Conservation (phyloP, 345 rosid genomes). For the Microthlaspi erraticum region DNA sequence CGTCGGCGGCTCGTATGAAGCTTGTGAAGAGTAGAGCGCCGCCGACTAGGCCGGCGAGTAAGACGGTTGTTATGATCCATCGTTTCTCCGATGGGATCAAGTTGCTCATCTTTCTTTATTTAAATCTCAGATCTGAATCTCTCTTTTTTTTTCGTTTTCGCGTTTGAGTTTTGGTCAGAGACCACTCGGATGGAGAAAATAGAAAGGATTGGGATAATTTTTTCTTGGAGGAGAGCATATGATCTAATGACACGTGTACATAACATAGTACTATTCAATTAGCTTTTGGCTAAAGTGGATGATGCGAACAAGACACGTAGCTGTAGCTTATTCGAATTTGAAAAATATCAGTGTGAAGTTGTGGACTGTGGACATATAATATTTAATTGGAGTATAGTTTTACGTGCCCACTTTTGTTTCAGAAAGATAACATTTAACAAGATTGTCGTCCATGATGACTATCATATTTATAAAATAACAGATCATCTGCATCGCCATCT, state of each 20-base stretch:
- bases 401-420: conserved; percentile 10
- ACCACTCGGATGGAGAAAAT: conserved; percentile 30
- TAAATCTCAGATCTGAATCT: conserved; percentile 41
- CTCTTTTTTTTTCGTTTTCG: background rate
- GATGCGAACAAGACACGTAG: conserved; percentile 22
- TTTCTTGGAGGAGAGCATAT: conserved; percentile 10
- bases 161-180: background rate
- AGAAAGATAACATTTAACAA: background rate
- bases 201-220: conserved; percentile 31
- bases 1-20: conserved; percentile 41
- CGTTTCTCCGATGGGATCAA: conserved; percentile 47
- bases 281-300: conserved; percentile 26
- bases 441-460: too few relatives aligned
- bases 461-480: too few relatives aligned
- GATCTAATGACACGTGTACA: conserved; percentile 25
- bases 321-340: conserved; percentile 34
- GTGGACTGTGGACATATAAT: conserved; percentile 2
- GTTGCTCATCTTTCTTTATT: conserved; percentile 22
- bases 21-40: conserved; percentile 46
- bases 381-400: conserved; percentile 1
- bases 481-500: background rate
- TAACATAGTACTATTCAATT: conserved; percentile 30
- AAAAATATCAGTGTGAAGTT: background rate
- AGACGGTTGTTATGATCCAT: conserved; percentile 40
- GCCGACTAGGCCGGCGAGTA: conserved; percentile 43